Percentiles rank a stretch among this genome's conserved stretches.
phyloP scores from a whole-genome alignment of 768 basidiomycete genomes.

The Clathrus columnatus region DNA sequence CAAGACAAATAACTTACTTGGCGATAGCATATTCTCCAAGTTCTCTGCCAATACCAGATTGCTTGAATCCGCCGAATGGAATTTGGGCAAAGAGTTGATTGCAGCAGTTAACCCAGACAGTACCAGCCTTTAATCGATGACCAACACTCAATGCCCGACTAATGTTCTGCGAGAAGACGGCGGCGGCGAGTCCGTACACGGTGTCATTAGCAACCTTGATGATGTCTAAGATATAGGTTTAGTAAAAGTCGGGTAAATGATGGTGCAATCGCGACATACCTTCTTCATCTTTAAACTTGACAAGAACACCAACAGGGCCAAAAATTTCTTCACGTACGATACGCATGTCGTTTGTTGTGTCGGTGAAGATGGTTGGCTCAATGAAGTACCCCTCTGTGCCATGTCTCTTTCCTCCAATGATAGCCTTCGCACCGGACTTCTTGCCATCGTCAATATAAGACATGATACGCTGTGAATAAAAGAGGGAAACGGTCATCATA shows the following conservation, averaged over 20 bases:
- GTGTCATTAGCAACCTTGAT: constrained; percentile 78
- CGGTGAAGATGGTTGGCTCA: constrained; percentile 66
- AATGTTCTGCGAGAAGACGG: constrained; percentile 77
- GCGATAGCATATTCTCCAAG: constrained; percentile 67
- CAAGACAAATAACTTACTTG: constrained; percentile 32
- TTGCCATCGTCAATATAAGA: constrained; percentile 71
- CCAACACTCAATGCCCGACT: constrained; percentile 64
- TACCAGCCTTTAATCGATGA: constrained; percentile 72
- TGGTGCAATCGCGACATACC: constrained; percentile 14
- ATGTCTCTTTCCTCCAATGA: constrained; percentile 51
- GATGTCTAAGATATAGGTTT: constrained; percentile 31
- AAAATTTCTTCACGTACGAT: constrained; percentile 74
- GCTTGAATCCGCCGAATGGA: constrained; percentile 84
- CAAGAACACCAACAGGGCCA: constrained; percentile 68
- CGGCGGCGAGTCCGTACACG: constrained; percentile 77
- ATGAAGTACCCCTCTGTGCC: constrained; percentile 64
- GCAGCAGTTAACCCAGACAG: constrained; percentile 53
- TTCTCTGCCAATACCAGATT: constrained; percentile 74
- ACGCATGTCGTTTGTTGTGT: constrained; percentile 59
- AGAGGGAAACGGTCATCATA: neutral
- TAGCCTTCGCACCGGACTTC: constrained; percentile 57
- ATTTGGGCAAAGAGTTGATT: constrained; percentile 45
- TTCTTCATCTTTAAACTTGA: constrained; percentile 62
- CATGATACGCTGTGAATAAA: constrained; percentile 51
- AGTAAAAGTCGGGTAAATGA: neutral